These are phyloP conservation scores for Fusarium anguioides DNA, from an alignment of 2,329 filamentous ascomycete genomes.

Conservation along the genomic window DNA sequence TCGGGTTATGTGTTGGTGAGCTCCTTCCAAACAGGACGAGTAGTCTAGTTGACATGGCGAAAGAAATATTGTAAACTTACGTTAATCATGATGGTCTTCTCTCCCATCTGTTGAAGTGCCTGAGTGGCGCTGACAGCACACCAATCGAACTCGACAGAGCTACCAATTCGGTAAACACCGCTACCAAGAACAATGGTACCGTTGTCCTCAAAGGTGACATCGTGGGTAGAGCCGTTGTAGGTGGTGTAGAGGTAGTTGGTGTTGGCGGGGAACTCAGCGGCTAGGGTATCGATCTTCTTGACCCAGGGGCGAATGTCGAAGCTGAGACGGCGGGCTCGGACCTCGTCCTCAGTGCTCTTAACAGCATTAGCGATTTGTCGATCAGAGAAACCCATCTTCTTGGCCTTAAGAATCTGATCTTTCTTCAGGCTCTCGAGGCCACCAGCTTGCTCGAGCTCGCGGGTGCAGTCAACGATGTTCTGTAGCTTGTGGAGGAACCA, in stretches of 20 bases:
- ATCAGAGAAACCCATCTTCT: conserved; percentile 98
- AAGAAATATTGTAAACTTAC: conserved; percentile 54
- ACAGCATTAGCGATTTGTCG: conserved; percentile 91
- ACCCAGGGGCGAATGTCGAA: conserved; percentile 96
- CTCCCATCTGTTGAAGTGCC: conserved; percentile 84
- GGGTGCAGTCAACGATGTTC: conserved; percentile 93
- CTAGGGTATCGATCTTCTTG: conserved; percentile 98
- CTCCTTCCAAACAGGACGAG: too few relatives aligned
- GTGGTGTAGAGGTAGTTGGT: conserved; percentile 98
- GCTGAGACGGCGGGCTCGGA: conserved; percentile 83
- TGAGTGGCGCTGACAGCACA: conserved; percentile 92
- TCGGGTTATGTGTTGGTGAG: too few relatives aligned
- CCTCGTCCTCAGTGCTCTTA: conserved; percentile 87
- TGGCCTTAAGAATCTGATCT: conserved; percentile 88
- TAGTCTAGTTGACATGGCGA: background rate
- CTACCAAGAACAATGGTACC: conserved; percentile 90
- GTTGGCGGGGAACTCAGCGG: conserved; percentile 93
- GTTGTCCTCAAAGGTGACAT: conserved; percentile 93
- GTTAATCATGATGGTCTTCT: conserved; percentile 99
- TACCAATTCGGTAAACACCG: conserved; percentile 97
- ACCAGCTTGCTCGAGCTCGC: conserved; percentile 85
- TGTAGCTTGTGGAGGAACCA: conserved; percentile 99
- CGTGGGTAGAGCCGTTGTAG: conserved; percentile 94
- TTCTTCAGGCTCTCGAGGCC: conserved; percentile 86
- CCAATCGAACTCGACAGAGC: conserved; percentile 99